phyloP scores from a whole-genome alignment of 352 stramenopile species.

The Pythium rishiriense region DNA sequence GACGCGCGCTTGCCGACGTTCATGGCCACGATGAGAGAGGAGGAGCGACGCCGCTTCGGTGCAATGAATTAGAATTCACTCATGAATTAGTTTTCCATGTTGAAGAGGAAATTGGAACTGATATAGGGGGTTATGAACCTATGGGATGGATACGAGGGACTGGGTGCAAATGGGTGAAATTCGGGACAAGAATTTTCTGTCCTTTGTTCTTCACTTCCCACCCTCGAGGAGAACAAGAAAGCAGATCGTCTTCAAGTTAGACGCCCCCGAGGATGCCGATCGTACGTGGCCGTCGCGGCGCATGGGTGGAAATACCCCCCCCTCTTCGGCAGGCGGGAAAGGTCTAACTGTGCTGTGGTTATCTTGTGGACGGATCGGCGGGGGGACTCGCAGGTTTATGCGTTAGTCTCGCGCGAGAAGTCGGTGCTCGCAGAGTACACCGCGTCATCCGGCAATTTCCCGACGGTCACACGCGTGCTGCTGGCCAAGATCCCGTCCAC shows the following conservation, averaged over 20 bases:
- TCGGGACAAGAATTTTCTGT: slow-evolving; percentile 1
- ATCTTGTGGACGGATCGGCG: neutral
- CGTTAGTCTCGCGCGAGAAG: slow-evolving; percentile 96
- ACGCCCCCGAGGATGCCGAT: slow-evolving; percentile 35
- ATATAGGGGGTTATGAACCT: no score
- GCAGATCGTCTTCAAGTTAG: slow-evolving; percentile 17
- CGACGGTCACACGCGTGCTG: slow-evolving; percentile 96
- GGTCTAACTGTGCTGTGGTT: neutral
- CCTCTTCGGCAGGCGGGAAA: neutral
- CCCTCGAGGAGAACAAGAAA: neutral
- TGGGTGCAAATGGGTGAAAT: neutral
- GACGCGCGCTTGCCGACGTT: slow-evolving; percentile 26
- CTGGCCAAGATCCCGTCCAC: slow-evolving; percentile 94
- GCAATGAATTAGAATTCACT: neutral
- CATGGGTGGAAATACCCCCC: neutral
- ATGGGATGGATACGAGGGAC: slow-evolving; percentile 4
- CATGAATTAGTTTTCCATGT: no score
- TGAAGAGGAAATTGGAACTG: neutral
- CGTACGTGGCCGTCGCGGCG: slow-evolving; percentile 13
- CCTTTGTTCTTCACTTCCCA: neutral
- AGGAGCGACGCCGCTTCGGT: neutral
- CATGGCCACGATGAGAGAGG: neutral
- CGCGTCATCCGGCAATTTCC: slow-evolving; percentile 96
- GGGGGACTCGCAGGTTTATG: slow-evolving; percentile 88
- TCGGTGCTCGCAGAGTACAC: slow-evolving; percentile 98